Percentiles rank a stretch among this genome's conserved stretches.
Evolutionary conservation across 2,329 filamentous ascomycete species (phyloP).

Genomic region (Leptographium wingfieldii): DNA sequence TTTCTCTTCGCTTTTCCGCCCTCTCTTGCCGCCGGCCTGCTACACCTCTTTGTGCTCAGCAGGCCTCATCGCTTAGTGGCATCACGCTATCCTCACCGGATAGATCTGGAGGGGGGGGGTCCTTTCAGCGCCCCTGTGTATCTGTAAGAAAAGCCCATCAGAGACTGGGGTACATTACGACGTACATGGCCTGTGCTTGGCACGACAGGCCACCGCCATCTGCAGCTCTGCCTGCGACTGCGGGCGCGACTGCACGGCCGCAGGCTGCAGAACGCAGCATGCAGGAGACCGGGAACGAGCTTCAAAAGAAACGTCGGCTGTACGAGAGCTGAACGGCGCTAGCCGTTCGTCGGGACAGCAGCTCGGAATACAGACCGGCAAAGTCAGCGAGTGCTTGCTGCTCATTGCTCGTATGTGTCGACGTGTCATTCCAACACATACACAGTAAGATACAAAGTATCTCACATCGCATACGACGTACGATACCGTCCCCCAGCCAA

Average conservation of each 20-base stretch:
- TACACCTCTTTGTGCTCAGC: no score
- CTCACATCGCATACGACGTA: no score
- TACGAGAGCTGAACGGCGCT: neutral
- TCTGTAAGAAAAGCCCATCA: neutral
- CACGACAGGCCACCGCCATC: neutral
- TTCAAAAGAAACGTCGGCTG: neutral
- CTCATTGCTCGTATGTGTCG: no score
- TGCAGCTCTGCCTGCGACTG: neutral
- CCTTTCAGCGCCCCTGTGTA: no score
- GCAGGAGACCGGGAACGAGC: neutral
- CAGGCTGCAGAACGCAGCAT: neutral
- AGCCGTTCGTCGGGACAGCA: neutral
- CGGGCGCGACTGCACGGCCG: neutral
- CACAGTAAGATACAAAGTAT: no score
- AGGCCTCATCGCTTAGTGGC: no score
- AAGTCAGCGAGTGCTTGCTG: no score
- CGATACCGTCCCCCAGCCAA: no score
- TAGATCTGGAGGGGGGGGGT: no score
- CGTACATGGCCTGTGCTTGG: neutral
- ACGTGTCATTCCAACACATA: no score
- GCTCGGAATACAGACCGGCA: neutral
- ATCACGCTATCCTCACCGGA: no score
- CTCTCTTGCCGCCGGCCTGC: no score
- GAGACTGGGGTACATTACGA: neutral
- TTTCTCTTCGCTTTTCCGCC: neutral